Base-by-base conservation (phyloP, 768 basidiomycete genomes). In the Rhodotorula diobovata region DNA sequence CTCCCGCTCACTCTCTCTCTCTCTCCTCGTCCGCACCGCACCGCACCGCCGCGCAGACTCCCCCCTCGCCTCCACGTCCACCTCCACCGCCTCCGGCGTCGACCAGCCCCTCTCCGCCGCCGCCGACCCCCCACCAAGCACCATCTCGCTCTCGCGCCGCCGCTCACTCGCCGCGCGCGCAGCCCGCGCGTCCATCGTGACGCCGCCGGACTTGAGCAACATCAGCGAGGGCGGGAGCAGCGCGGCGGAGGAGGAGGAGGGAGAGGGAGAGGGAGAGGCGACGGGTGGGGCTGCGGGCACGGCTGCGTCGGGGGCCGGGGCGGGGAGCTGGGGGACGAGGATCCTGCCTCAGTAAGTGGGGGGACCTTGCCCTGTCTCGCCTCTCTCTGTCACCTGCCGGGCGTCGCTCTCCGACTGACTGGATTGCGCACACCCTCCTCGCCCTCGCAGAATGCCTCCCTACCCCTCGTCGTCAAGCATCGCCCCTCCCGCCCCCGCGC, bases 131-230 rank as follows among this genome's bases (percentile, higher is more conserved):
- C 10, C 21, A 34, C 32, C 30, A 53, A 53, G n/a, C n/a, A n/a
- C n/a, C 51, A 53, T 53, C 51, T 53, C 51, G n/a, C n/a, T 53
- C 9, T 53, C 51, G 12, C 68, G 63, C 1, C 48, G 68, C 0
- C 51, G 62, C 4, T 63, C 68, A 0, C 57, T 57, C 18, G 68
- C 68, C 11, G 63, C 57, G 1, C 57, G 63, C 7, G 58, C 43
- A 3, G 50, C 45, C 8, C 30, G 70, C 2, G 39, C 60, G 28
- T 66, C 60, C 10, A 39, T 70, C 11, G 35, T 50, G 20, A 14
- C 68, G 1, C 48, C 25, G 9, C 68, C 68, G 2, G 68, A 70
- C 37, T 43, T 70, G 57, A 64, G 62, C 57, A 58, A 64, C 43
- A 70, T 70, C 35, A 54, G 35, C 58, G 68, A 70, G 34, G 66